These are phyloP conservation scores for Pseudoscleropodium purum DNA, from an alignment of 225 moss, liverwort and hornwort genomes.

Conservation along the genomic window DNA sequence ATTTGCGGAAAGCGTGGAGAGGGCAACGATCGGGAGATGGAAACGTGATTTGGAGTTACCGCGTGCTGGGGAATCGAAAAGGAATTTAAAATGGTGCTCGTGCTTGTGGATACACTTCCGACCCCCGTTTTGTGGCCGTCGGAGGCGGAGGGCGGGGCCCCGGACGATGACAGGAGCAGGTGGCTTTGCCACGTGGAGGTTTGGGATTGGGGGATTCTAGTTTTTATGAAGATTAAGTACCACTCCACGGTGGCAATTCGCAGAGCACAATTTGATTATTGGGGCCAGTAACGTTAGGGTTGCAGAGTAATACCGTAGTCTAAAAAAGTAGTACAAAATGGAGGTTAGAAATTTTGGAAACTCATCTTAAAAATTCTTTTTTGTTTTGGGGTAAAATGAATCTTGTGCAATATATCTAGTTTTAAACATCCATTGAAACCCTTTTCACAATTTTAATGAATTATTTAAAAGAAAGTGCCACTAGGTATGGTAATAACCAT, in stretches of 20 bases:
- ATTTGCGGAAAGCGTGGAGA: neutral
- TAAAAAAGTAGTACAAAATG: too few species aligned
- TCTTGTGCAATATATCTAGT: neutral
- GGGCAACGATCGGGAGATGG: neutral
- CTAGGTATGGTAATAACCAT: neutral
- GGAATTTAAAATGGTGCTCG: neutral
- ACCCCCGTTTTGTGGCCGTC: neutral
- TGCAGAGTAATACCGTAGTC: neutral
- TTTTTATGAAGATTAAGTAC: neutral
- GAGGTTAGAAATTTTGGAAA: neutral
- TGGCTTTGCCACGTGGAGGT: neutral
- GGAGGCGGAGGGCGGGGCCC: neutral
- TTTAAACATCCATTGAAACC: fast-evolving
- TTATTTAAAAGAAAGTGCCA: neutral
- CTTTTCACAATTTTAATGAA: neutral
- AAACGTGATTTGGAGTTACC: neutral
- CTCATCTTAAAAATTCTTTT: neutral
- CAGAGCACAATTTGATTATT: neutral
- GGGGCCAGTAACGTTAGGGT: neutral
- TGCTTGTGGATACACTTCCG: neutral
- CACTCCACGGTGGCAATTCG: neutral
- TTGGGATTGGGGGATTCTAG: fast-evolving
- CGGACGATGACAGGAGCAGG: neutral
- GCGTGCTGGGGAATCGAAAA: neutral
- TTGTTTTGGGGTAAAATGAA: neutral